Percentiles rank a stretch among this genome's conserved stretches.
Evolutionary conservation across 2,329 filamentous ascomycete genomes (phyloP).

Genomic region (Nothophoma quercina): DNA sequence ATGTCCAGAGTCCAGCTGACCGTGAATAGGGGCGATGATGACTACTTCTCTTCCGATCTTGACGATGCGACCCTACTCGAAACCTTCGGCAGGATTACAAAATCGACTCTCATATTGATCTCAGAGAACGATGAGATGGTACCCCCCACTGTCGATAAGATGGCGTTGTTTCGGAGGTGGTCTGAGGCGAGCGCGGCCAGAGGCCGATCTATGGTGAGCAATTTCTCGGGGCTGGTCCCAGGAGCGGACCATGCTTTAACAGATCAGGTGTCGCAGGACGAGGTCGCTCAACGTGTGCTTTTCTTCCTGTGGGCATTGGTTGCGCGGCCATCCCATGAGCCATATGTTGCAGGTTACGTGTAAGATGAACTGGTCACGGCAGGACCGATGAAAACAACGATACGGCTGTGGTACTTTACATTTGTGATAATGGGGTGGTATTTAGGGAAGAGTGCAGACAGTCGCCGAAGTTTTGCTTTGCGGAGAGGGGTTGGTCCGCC

Average conservation of each 20-base stretch:
- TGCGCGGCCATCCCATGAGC: no score
- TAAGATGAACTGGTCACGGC: no score
- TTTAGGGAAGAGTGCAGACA: no score
- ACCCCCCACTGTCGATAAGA: slow-evolving; percentile 18
- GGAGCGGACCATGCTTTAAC: slow-evolving; percentile 3
- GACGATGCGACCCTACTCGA: neutral
- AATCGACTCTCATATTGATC: slow-evolving; percentile 18
- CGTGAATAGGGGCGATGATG: slow-evolving; percentile 22
- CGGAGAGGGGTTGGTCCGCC: no score
- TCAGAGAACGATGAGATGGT: slow-evolving; percentile 29
- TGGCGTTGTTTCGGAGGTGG: slow-evolving; percentile 11
- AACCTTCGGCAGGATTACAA: slow-evolving; percentile 17
- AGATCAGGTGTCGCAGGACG: neutral
- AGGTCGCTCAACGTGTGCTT: neutral
- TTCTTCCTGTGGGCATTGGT: neutral
- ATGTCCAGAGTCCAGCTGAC: neutral
- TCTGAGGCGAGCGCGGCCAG: neutral
- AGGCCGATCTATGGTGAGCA: neutral
- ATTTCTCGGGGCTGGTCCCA: neutral
- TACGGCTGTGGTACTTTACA: no score
- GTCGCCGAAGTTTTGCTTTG: no score
- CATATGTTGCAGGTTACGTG: no score
- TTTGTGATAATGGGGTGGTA: no score
- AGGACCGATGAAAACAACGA: no score
- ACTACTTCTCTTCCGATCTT: slow-evolving; percentile 29